Evolutionary conservation across 2,329 filamentous ascomycete genomes (phyloP), one percentile per base, ranked within the genome.

Genomic region (Verticillium albo-atrum): DNA sequence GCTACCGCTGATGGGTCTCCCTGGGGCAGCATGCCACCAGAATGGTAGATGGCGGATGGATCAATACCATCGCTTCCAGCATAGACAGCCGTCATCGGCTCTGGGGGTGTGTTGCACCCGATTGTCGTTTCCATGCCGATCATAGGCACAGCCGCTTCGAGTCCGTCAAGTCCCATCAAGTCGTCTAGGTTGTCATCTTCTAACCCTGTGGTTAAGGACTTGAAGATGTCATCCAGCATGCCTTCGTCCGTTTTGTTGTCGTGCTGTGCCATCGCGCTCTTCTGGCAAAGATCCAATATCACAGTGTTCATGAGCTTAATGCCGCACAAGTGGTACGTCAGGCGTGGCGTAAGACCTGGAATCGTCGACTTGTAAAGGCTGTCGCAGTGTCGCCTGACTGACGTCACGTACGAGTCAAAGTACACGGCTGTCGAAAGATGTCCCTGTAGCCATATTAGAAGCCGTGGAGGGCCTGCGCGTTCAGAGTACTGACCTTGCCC

Each of bases 401-500:
- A 61, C 1, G 74, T 72, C 2, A 77, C 71, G 60, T 76, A 85
- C 6, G 68, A 62, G 60, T 77, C 74, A 57, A 78, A 79, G 62
- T 75, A 78, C 9, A 64, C 58, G 6, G 69, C 64, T 0, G 72
- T 61, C 7, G 71, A 66, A 37, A 82, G 66, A 42, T 63, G 73
- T 20, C 67, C 71, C 79, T 81, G 54, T 28, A 10, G 52, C 14
- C 28, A 42, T n/a, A 58, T 66, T 54, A 71, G 65, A 60, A 54
- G 32, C 10, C 35, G 25, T 42, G 17, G 10, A 15, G 9, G 27
- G 6, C 34, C 32, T 6, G n/a, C 15, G 20, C 15, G 6, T n/a
- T 4, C 23, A 28, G 23, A 20, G 47, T 4, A 60, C 74, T 66
- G 66, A 83, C 81, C 74, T 79, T 82, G 64, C 81, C 82, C 14